Evolutionary conservation across 108 stramenopile species (phyloP).

Genomic region (Pseudonitzschia multistriata): DNA sequence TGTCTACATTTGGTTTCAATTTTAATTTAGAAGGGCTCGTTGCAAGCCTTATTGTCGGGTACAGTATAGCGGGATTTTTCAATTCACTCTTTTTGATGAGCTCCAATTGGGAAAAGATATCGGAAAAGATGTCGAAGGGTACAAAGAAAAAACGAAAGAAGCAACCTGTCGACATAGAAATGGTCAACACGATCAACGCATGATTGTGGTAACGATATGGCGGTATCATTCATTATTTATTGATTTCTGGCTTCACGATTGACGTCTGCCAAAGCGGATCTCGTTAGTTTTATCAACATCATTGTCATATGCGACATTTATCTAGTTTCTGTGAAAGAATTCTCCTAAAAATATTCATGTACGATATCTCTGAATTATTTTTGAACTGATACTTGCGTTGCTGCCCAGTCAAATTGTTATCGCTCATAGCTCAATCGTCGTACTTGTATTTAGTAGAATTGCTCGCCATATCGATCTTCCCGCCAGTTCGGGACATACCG

Average conservation of each 20-base stretch:
- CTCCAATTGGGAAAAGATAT: constrained; percentile 32
- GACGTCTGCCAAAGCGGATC: no score
- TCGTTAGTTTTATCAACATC: no score
- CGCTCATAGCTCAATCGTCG: background rate
- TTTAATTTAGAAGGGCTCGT: constrained; percentile 38
- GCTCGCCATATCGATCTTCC: constrained; percentile 67
- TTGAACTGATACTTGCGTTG: no score
- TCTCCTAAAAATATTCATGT: no score
- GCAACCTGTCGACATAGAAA: background rate
- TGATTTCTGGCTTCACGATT: no score
- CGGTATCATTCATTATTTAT: no score
- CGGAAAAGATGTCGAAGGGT: background rate
- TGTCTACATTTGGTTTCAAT: constrained; percentile 28
- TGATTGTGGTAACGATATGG: no score
- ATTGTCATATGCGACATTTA: no score
- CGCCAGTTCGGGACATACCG: constrained; percentile 78
- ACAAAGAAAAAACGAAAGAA: background rate
- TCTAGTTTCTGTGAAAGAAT: no score
- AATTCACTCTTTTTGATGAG: constrained; percentile 39
- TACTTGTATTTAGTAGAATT: constrained; percentile 73
- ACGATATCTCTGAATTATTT: background rate
- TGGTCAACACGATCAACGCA: no score
- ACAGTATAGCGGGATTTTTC: constrained; percentile 30
- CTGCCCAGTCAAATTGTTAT: background rate
- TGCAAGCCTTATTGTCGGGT: constrained; percentile 47